Base-by-base conservation (phyloP, 169 alveolate species). In the Plasmodium ovale region DNA sequence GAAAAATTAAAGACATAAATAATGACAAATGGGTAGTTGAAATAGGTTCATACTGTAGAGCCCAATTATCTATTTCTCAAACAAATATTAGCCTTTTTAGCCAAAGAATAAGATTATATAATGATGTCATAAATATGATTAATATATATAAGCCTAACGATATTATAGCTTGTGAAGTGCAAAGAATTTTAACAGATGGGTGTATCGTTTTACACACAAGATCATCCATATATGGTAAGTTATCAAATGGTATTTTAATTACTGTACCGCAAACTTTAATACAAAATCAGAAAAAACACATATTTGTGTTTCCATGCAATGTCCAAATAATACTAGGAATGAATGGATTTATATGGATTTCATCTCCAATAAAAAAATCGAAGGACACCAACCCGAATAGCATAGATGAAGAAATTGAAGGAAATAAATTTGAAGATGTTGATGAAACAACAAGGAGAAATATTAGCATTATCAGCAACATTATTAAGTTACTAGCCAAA, bases 111-210 rank as follows among this genome's bases (percentile, higher is more conserved):
- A 89, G 97, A 87, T 67, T 94, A 69, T 98, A 96, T 70, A 98
- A 97, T 68, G 99, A 97, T 77, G 95, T 96, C 69, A 92, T 94
- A 87, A 94, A 96, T 69, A 97, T 97, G 99, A 94, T 97, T 68
- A 93, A 94, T 54, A 92, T 93, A 69, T 97, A 96, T 84, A 94
- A 92, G 87, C 97, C 96, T 47, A 94, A 94, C 53, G 98, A 97
- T 84, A 93, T 97, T 47, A 94, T 97, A 29, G 95, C 98, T 72
- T 97, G 98, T 44, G 99, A 97, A 73, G 97, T 97, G 2, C 98
- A 96, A 84, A 93, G 97, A 58, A 87, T 97, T 12, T 91, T 92
- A 92, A 69, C 89, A 29, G 98, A 95, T 42, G 97, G 96, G 9
- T 89, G 95, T 37, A 95, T 96, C 33, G 67, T 94, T 69, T 88